Base-by-base conservation (phyloP, 2,329 filamentous ascomycete genomes). In the Fusarium zealandicum region DNA sequence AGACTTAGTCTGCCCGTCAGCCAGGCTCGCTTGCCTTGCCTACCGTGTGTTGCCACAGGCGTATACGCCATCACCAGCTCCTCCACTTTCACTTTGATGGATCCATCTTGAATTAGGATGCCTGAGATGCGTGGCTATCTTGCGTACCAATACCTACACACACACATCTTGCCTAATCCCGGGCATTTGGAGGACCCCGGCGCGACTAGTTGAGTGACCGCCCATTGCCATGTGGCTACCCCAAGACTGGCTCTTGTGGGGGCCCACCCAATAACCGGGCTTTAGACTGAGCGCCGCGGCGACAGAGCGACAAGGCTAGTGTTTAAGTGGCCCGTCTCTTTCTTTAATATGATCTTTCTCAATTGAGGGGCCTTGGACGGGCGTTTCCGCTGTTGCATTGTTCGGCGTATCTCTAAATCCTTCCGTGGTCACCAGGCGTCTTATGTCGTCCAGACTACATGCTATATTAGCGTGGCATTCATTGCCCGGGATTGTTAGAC, bases 141-240 rank as follows among this genome's bases (percentile, higher is more conserved):
- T n/a, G n/a, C n/a, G n/a, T n/a, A n/a, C n/a, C n/a, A n/a, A n/a
- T n/a, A n/a, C n/a, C n/a, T n/a, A n/a, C n/a, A n/a, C n/a, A n/a
- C n/a, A n/a, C n/a, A n/a, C n/a, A n/a, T n/a, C n/a, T n/a, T n/a
- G n/a, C n/a, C n/a, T n/a, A n/a, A n/a, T n/a, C n/a, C n/a, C n/a
- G 17, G 25, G 37, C 35, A 48, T 28, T 18, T 40, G 27, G 27
- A 14, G 28, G 20, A 9, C 37, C 25, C 35, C 32, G 28, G 35
- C 16, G 49, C 41, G 31, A 27, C 41, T 49, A 52, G 49, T 39
- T 25, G 27, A 28, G 38, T 32, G 39, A 40, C 27, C 36, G 17
- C 36, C 40, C 30, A 48, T 41, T 55, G 58, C 58, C 58, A 61
- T 59, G 58, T 61, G 56, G 56, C 56, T 42, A 47, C 51, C 40